Conservation (phyloP, 2,329 filamentous ascomycete genomes). For the Nannizziopsis arthrosporioides region DNA sequence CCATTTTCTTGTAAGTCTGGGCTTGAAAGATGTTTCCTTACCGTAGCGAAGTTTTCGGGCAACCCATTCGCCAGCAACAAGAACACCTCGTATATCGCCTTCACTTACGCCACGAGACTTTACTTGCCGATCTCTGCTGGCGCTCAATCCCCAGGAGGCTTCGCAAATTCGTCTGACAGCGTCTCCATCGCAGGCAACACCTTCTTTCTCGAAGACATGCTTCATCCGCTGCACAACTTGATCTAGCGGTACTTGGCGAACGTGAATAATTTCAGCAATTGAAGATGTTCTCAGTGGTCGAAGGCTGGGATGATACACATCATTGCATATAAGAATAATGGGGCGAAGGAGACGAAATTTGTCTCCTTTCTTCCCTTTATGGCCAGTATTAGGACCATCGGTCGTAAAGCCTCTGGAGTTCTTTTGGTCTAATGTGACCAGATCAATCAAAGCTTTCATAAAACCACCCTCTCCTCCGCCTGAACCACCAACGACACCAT, state of each 20-base stretch:
- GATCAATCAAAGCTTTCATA: slow-evolving; percentile 83
- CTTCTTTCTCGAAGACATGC: slow-evolving; percentile 75
- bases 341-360: slow-evolving; percentile 79
- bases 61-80: slow-evolving; percentile 56
- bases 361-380: slow-evolving; percentile 62
- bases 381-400: slow-evolving; percentile 28
- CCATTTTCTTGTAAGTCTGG: slow-evolving; percentile 47
- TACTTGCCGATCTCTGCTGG: slow-evolving; percentile 41
- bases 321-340: slow-evolving; percentile 90
- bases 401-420: slow-evolving; percentile 42
- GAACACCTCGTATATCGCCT: slow-evolving; percentile 51
- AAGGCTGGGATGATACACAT: slow-evolving; percentile 84
- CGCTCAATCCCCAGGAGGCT: slow-evolving; percentile 53
- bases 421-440: slow-evolving; percentile 75
- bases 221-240: slow-evolving; percentile 74
- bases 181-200: slow-evolving; percentile 76
- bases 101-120: slow-evolving; percentile 37
- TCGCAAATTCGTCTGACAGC: slow-evolving; percentile 64
- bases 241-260: slow-evolving; percentile 77
- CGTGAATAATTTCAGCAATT: slow-evolving; percentile 79
- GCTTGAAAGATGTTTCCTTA: slow-evolving; percentile 25
- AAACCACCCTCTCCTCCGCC: slow-evolving; percentile 79
- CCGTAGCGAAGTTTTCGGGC: slow-evolving; percentile 46
- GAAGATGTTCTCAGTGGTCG: slow-evolving; percentile 73
- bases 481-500: slow-evolving; percentile 77